A percentile compares a stretch with the other conserved stretches of the same genome.
phyloP scores from a whole-genome alignment of 2,329 filamentous ascomycete genomes.

The Nemania sp. region DNA sequence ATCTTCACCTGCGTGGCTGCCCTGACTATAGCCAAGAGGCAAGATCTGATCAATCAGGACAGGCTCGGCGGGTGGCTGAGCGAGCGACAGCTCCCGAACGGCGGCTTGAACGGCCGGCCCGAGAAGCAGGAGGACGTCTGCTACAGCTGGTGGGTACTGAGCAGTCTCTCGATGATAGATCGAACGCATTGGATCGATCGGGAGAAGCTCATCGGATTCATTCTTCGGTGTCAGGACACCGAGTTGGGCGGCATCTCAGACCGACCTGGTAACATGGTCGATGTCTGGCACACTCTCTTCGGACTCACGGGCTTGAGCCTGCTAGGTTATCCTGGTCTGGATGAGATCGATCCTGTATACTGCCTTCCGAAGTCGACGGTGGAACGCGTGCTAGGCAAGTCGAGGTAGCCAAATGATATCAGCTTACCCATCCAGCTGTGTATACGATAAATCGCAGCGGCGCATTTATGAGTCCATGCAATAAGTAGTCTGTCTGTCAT shows the following conservation, averaged over 20 bases:
- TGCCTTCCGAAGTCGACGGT: conserved; percentile 75
- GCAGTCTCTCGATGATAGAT: conserved; percentile 86
- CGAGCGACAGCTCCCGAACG: conserved; percentile 84
- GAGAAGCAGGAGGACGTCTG: conserved; percentile 97
- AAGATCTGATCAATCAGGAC: conserved; percentile 82
- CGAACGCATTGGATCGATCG: conserved; percentile 92
- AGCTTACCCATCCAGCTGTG: too few relatives aligned
- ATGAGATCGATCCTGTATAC: conserved; percentile 86
- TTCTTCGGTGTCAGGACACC: conserved; percentile 84
- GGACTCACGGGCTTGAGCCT: conserved; percentile 87
- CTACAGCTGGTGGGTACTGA: conserved; percentile 98
- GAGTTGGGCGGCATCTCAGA: conserved; percentile 87
- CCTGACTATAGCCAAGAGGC: conserved; percentile 77
- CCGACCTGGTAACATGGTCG: conserved; percentile 89
- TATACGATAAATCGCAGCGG: too few relatives aligned
- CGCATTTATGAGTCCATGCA: too few relatives aligned
- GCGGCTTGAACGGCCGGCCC: conserved; percentile 89
- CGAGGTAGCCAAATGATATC: conserved; percentile 32
- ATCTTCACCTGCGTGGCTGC: conserved; percentile 94
- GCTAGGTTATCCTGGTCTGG: conserved; percentile 74
- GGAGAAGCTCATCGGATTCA: conserved; percentile 77
- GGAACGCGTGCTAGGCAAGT: conserved; percentile 58
- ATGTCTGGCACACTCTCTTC: conserved; percentile 95
- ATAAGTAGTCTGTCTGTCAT: too few relatives aligned
- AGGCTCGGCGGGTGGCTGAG: conserved; percentile 88